Evolutionary conservation across 148 eudicot species (phyloP).

Genomic region (Chenopodium formosanum): DNA sequence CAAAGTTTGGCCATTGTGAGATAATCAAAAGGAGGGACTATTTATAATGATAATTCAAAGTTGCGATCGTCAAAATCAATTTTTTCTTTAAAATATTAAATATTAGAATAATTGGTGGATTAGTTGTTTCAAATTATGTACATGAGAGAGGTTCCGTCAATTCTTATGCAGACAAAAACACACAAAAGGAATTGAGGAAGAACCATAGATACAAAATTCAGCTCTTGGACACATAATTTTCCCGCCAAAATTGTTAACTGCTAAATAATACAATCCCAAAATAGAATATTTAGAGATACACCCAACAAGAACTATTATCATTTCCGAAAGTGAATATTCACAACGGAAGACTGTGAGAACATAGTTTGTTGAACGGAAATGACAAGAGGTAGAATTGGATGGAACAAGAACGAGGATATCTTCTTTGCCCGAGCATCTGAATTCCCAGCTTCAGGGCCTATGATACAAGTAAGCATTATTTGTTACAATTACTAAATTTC

Average conservation of each 20-base stretch:
- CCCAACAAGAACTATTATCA: slow-evolving; percentile 22
- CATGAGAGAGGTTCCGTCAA: background rate
- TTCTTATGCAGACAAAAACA: background rate
- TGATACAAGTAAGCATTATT: slow-evolving; percentile 13
- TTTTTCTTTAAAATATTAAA: too few species aligned
- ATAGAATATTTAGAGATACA: background rate
- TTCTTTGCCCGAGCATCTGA: slow-evolving; percentile 72
- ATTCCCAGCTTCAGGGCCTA: slow-evolving; percentile 86
- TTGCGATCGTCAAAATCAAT: too few species aligned
- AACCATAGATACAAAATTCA: background rate
- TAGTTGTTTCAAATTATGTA: background rate
- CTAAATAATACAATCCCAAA: background rate
- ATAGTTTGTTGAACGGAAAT: slow-evolving; percentile 85
- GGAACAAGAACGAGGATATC: slow-evolving; percentile 82
- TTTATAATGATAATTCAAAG: too few species aligned
- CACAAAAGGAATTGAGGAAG: background rate
- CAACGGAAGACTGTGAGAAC: slow-evolving; percentile 76
- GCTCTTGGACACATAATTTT: background rate
- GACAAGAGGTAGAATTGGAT: slow-evolving; percentile 82
- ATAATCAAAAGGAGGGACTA: too few species aligned
- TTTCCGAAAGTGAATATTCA: slow-evolving; percentile 94
- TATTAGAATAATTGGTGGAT: too few species aligned
- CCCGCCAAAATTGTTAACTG: background rate
- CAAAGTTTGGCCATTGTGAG: too few species aligned
- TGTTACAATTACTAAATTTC: background rate